These are phyloP conservation scores for Prinsepia uniflora DNA, from an alignment of 306 rosid genomes.

Conservation along the genomic window DNA sequence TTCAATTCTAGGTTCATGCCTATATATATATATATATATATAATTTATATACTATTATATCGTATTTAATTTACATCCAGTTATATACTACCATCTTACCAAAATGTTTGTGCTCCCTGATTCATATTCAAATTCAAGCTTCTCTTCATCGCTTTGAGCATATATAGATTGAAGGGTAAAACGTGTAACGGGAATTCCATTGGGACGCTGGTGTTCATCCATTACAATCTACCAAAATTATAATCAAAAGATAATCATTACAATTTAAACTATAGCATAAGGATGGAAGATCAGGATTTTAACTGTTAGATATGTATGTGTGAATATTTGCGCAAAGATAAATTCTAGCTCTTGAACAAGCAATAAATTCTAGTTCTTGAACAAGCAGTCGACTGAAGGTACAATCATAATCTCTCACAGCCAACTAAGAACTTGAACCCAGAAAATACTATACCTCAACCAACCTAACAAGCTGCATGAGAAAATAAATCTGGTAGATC, in stretches of 20 bases:
- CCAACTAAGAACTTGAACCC: neutral
- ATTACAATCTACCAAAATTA: slow-evolving; percentile 72
- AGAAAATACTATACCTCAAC: neutral
- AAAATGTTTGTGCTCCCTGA: slow-evolving; percentile 85
- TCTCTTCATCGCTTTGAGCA: slow-evolving; percentile 88
- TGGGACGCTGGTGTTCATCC: slow-evolving; percentile 92
- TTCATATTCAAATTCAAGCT: slow-evolving; percentile 96
- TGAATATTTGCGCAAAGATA: neutral
- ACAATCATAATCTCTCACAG: neutral
- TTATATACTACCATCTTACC: slow-evolving; percentile 43
- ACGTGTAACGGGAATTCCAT: slow-evolving; percentile 88
- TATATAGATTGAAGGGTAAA: slow-evolving; percentile 87
- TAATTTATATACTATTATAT: no score
- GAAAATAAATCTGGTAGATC: neutral
- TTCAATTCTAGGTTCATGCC: no score
- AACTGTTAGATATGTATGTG: neutral
- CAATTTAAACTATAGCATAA: slow-evolving; percentile 13
- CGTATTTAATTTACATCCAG: no score
- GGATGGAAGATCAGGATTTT: no score
- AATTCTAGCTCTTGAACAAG: neutral
- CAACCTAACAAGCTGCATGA: neutral
- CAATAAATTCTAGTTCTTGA: neutral
- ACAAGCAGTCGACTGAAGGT: neutral
- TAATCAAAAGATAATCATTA: neutral
- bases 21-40: no score